Evolutionary conservation across 495 filamentous ascomycete genomes (phyloP).

Genomic region (Opeltia flavorubescens): DNA sequence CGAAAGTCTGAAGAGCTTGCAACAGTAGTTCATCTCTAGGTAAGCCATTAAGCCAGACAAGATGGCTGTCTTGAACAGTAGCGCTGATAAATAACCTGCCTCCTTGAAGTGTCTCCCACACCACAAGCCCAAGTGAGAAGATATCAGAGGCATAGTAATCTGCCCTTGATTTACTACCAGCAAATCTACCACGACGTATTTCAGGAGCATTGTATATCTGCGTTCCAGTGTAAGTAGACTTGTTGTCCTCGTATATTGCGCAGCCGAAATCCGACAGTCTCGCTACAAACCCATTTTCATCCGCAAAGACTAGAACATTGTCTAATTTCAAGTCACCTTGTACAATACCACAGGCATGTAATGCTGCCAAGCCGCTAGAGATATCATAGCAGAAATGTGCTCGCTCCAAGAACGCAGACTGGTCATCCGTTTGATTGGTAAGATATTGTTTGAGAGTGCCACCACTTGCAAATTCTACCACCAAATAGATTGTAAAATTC

Average conservation of each 20-base stretch:
- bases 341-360: background rate
- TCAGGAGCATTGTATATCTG: background rate
- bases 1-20: background rate
- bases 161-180: background rate
- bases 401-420: background rate
- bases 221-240: background rate
- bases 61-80: background rate
- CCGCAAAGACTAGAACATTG: background rate
- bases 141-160: background rate
- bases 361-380: background rate
- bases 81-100: background rate
- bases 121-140: background rate
- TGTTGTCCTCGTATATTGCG: background rate
- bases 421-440: background rate
- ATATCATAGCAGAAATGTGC: background rate
- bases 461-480: background rate
- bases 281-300: background rate
- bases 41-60: background rate
- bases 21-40: background rate
- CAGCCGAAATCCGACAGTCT: background rate
- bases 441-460: background rate
- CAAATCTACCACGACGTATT: background rate
- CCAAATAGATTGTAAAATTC: background rate
- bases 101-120: background rate
- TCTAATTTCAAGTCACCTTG: background rate